Evolutionary conservation across 768 basidiomycete genomes (phyloP).

Genomic region (Pulveroboletus sp.): DNA sequence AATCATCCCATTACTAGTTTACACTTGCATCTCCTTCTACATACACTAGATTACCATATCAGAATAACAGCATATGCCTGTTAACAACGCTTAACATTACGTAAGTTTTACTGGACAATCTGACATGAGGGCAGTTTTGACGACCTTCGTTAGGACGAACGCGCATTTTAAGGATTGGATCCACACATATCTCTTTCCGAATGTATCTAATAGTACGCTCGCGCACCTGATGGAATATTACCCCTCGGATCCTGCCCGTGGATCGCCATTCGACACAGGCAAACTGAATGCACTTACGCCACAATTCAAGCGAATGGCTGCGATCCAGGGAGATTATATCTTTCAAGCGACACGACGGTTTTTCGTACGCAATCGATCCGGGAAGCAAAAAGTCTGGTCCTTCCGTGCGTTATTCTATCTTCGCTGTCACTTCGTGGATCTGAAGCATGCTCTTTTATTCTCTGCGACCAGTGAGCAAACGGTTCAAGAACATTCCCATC

Average conservation of each 20-base stretch:
- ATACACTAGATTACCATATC: too few species aligned
- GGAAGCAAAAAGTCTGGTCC: constrained; percentile 39
- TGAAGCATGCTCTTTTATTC: neutral
- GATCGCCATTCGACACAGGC: constrained; percentile 54
- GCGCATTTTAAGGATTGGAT: constrained; percentile 31
- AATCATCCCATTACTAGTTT: too few species aligned
- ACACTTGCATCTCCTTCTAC: too few species aligned
- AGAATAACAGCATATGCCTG: too few species aligned
- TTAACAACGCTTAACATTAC: constrained; percentile 47
- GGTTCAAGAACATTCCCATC: constrained; percentile 37
- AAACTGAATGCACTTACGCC: constrained; percentile 40
- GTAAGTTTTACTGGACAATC: constrained; percentile 26
- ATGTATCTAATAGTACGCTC: constrained; percentile 19
- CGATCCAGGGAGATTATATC: constrained; percentile 45
- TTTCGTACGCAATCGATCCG: constrained; percentile 37
- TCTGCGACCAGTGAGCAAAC: constrained; percentile 30
- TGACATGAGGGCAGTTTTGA: too few species aligned
- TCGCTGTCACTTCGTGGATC: too few species aligned
- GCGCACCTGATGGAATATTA: constrained; percentile 32
- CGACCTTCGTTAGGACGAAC: constrained; percentile 13
- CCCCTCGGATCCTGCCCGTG: constrained; percentile 37
- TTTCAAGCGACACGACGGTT: constrained; percentile 49
- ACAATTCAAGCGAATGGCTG: constrained; percentile 48
- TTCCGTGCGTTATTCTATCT: constrained; percentile 7
- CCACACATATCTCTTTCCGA: constrained; percentile 26